Percentiles rank a stretch among this genome's conserved stretches.
Evolutionary conservation across 805 yeast genomes (phyloP).

Genomic region (Myxozyma neotropica): DNA sequence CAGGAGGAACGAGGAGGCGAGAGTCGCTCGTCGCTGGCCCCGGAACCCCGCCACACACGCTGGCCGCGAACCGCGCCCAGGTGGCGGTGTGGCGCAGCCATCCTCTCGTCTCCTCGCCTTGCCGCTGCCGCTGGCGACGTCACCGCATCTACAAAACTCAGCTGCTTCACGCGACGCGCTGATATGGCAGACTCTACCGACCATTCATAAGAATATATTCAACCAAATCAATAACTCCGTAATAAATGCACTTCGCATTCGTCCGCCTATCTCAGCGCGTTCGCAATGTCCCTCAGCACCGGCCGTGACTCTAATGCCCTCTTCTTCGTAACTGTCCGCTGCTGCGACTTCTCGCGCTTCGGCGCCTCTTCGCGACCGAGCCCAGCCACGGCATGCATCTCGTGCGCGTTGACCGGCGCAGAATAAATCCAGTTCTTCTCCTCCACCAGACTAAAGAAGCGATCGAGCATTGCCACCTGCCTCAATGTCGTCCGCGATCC

Average conservation of each 20-base stretch:
- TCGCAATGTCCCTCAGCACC: conserved; percentile 22
- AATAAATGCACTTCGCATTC: too few relatives aligned
- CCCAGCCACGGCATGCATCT: conserved; percentile 7
- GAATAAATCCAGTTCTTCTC: conserved; percentile 65
- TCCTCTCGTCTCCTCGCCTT: neutral
- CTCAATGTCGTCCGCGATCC: conserved; percentile 73
- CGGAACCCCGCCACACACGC: neutral
- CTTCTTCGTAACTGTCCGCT: neutral
- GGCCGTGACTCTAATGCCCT: conserved; percentile 13
- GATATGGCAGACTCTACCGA: too few relatives aligned
- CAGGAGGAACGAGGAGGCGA: too few relatives aligned
- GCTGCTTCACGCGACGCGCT: too few relatives aligned
- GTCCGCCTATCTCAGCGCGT: too few relatives aligned
- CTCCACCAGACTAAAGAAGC: conserved; percentile 62
- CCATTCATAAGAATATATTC: too few relatives aligned
- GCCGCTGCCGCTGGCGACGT: too few relatives aligned
- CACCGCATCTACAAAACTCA: too few relatives aligned
- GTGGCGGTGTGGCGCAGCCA: conserved; percentile 7
- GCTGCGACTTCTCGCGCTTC: neutral
- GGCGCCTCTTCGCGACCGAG: neutral
- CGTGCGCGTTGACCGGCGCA: conserved; percentile 46
- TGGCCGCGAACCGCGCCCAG: conserved; percentile 2
- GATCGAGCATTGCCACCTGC: conserved; percentile 54
- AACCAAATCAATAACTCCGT: too few relatives aligned
- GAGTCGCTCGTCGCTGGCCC: too few relatives aligned